Percentiles rank a stretch among this genome's conserved stretches.
Conservation (phyloP, 208 protist genomes). For the Wallacemonas collosoma region DNA sequence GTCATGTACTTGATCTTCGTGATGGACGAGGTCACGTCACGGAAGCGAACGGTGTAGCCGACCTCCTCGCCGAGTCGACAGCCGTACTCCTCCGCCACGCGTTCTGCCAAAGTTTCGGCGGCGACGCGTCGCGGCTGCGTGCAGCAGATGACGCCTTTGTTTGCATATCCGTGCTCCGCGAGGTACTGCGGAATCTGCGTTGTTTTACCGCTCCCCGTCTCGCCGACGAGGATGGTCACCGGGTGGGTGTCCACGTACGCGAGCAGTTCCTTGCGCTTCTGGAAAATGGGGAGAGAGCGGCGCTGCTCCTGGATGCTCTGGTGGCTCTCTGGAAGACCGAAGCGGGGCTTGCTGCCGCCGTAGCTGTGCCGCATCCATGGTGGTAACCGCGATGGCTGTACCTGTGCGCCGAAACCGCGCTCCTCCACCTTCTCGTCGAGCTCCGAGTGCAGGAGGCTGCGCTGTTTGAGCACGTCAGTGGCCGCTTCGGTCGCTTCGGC, state of each 20-base stretch:
- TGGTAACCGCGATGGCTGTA: constrained; percentile 58
- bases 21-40: constrained; percentile 95
- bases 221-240: constrained; percentile 93
- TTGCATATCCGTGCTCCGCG: constrained; percentile 87
- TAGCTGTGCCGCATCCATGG: constrained; percentile 87
- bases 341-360: constrained; percentile 57
- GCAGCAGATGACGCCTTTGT: constrained; percentile 85
- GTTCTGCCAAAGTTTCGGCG: constrained; percentile 98
- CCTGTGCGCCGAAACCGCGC: constrained; percentile 52
- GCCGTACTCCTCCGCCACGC: constrained; percentile 98
- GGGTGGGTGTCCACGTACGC: constrained; percentile 74
- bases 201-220: constrained; percentile 98
- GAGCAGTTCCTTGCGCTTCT: constrained; percentile 91
- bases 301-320: constrained; percentile 84
- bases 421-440: constrained; percentile 69
- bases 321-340: constrained; percentile 55
- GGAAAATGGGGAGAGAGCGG: constrained; percentile 94
- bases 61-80: constrained; percentile 97
- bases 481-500: constrained; percentile 3
- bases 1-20: constrained; percentile 99
- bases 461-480: constrained; percentile 17
- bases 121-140: constrained; percentile 99
- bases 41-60: constrained; percentile 99
- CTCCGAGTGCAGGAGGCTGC: constrained; percentile 62
- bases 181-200: constrained; percentile 97